These are phyloP conservation scores for Claviceps lovelessii DNA, from an alignment of 2,329 filamentous ascomycete genomes.

Conservation along the genomic window DNA sequence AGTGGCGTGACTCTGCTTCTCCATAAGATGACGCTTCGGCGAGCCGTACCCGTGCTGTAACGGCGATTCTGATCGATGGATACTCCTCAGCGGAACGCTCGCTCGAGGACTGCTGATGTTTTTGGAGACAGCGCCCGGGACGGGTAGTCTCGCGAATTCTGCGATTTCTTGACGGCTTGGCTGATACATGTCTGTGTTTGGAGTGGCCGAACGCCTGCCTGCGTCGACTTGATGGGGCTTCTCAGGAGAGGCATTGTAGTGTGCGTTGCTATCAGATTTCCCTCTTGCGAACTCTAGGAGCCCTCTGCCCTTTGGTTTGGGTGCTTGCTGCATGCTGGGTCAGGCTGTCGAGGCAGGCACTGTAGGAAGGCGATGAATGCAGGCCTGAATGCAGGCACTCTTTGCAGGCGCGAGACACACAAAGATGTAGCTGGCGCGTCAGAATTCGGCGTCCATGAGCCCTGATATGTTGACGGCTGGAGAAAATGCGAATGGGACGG, in stretches of 20 bases:
- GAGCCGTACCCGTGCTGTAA: slow-evolving; percentile 1
- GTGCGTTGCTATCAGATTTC: slow-evolving; percentile 12
- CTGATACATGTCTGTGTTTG: slow-evolving; percentile 6
- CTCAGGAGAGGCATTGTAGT: slow-evolving; percentile 9
- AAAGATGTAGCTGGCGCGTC: not conserved
- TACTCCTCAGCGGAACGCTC: slow-evolving; percentile 6
- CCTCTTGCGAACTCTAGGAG: slow-evolving; percentile 19
- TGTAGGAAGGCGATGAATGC: not conserved
- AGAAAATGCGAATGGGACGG: not conserved
- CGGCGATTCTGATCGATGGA: slow-evolving; percentile 12
- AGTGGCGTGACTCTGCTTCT: not conserved
- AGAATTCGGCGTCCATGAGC: not conserved
- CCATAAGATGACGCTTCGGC: slow-evolving; percentile 8
- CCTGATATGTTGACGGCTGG: not conserved
- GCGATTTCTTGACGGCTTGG: slow-evolving; percentile 16
- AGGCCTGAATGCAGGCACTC: too few relatives aligned
- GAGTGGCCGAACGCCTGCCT: slow-evolving; percentile 10
- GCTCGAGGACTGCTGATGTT: slow-evolving; percentile 1
- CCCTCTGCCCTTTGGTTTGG: slow-evolving; percentile 19
- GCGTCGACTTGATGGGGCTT: slow-evolving; percentile 7
- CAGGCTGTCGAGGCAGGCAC: not conserved
- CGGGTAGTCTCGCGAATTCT: slow-evolving; percentile 22
- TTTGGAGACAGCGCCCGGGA: slow-evolving; percentile 16
- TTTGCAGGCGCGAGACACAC: too few relatives aligned
- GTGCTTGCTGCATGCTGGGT: slow-evolving; percentile 16